Evolutionary conservation across 169 alveolate species (phyloP).

Genomic region (Cryptosporidium tyzzeri): DNA sequence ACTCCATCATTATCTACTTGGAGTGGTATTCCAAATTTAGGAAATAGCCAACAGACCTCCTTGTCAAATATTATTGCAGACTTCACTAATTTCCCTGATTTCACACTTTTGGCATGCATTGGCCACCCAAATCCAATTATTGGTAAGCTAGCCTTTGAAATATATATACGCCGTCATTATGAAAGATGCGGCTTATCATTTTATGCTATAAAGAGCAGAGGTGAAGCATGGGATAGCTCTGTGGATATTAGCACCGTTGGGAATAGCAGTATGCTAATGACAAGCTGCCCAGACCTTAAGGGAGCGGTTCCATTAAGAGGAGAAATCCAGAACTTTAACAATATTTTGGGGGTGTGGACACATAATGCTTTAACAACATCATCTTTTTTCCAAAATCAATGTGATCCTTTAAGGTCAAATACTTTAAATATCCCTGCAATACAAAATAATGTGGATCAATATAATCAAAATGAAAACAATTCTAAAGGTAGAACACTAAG

Average conservation of each 20-base stretch:
- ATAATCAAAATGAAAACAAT: constrained; percentile 1
- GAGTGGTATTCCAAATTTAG: constrained; percentile 12
- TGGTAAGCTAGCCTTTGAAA: constrained; percentile 54
- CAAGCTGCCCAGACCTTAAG: constrained; percentile 6
- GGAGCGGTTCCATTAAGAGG: constrained; percentile 6
- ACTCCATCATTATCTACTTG: constrained; percentile 43
- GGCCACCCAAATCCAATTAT: constrained; percentile 55
- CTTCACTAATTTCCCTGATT: constrained; percentile 63
- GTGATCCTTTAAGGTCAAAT: constrained; percentile 37
- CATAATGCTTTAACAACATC: constrained; percentile 64
- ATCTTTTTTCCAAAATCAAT: constrained; percentile 34
- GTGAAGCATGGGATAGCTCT: constrained; percentile 52
- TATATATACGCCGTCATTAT: constrained; percentile 70
- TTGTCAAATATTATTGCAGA: constrained; percentile 43
- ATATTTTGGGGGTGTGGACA: constrained; percentile 52
- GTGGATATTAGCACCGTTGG: constrained; percentile 1
- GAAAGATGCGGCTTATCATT: constrained; percentile 64
- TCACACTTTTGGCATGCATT: constrained; percentile 30
- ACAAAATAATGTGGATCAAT: constrained; percentile 5
- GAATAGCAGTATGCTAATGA: constrained; percentile 8
- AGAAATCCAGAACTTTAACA: constrained; percentile 21
- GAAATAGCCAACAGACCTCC: constrained; percentile 1
- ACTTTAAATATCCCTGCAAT: constrained; percentile 43
- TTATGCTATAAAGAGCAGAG: constrained; percentile 46
- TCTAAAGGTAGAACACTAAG: not conserved